Base-by-base conservation (phyloP, 1,139 yeast species). In the Hanseniaspora uvarum region DNA sequence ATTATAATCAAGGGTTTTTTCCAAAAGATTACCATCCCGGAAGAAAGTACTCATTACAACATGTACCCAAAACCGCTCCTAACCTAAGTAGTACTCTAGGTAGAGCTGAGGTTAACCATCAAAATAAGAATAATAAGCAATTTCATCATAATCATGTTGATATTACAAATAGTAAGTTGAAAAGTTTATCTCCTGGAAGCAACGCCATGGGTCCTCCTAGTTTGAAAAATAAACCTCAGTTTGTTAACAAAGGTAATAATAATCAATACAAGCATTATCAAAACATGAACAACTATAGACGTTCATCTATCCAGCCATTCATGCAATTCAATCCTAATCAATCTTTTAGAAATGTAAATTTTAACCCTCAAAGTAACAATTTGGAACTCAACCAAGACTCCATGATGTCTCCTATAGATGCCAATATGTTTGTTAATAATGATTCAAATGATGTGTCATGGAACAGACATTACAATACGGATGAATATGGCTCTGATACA, bases 261-360 rank as follows among this genome's bases (percentile, higher is more conserved):
- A 23, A 23, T 7, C 28, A 21, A 31, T 7, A n/a, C 19, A 30
- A 24, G 4, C 23, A 16, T 16, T 10, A 23, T 30, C 43, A 43
- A n/a, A 24, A 50, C 21, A 21, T 30, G 10, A 37, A 37, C 39
- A 50, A n/a, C 14, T 43, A 50, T 30, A 50, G 53, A 37, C 44
- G 53, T 23, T 50, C 53, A 2, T 50, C 53, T 6, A 50, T 50
- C 39, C 53, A 50, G 14, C 53, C 53, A 18, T 50, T 50, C 24
- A 40, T 41, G 44, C 48, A 43, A 37, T 36, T 50, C 21, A 50
- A 50, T 28, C 37, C 47, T 4, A 34, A 34, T 19, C 47, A 41
- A 28, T 41, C 53, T 1, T 50, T 50, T n/a, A 41, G 38, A 50
- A 50, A 50, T 36, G 43, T 43, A 10, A 43, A 43, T 21, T 50